Evolutionary conservation across 768 basidiomycete genomes (phyloP), one percentile per base, ranked within the genome.

Genomic region (Tricholoma hemisulphureum): DNA sequence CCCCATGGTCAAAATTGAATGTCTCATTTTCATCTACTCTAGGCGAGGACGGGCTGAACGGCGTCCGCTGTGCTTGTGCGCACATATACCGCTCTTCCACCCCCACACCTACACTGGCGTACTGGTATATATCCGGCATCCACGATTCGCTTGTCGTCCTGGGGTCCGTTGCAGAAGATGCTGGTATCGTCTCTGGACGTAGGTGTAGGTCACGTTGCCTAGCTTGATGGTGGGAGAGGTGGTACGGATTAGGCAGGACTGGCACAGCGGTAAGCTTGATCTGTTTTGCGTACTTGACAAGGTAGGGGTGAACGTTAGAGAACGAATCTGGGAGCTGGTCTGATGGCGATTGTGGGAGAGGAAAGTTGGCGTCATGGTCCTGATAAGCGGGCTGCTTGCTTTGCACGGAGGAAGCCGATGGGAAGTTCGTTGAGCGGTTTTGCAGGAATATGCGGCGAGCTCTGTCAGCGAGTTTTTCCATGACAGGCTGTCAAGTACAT

Each of bases 1-100:
- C 84, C 4, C 85, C 85, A 63, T 84, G 77, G 58, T 86, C 85
- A 64, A 86, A 82, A 68, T 86, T 85, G 61, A 83, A 83, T 31
- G 76, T 77, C 57, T 78, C 77, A 55, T 82, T 78, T 61, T 80
- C 79, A 41, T 76, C 79, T 35, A 87, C 79, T 32, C 85, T 73
- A 6, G 82, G 79, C 7, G 75, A 70, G 8, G 75, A 76, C 2
- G 78, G 75, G 14, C 77, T 73, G 62, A 82, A 83, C 11, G 79
- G 79, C 53, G 75, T 75, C 18, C 72, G 69, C 55, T 69, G 73
- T 4, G 72, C 65, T 13, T 68, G 64, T 8, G 76, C 72, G 51
- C 75, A 69, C 1, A 63, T 62, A 61, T 78, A 77, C 43, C 75
- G 63, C 45, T 77, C 75, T 43, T 80, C 78, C 23, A 75, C 60